Evolutionary conservation across 805 yeast genomes (phyloP).

Genomic region (Priceomyces carsonii): DNA sequence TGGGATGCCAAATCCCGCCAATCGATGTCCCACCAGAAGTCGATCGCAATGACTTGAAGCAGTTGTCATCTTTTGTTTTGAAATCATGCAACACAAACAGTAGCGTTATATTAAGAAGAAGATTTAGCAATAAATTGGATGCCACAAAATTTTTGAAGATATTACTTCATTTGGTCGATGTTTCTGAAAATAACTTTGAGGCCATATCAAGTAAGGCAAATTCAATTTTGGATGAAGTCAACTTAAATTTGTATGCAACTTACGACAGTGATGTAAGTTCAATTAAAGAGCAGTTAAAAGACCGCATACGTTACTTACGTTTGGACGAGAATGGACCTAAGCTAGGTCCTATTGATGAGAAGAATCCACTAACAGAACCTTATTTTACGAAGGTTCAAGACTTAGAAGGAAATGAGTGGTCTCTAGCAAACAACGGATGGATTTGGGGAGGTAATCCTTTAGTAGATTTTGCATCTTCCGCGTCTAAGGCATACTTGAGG

Average conservation of each 20-base stretch:
- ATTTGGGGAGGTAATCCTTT: slow-evolving; percentile 96
- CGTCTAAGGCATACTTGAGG: slow-evolving; percentile 78
- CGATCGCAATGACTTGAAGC: slow-evolving; percentile 35
- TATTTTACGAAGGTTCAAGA: slow-evolving; percentile 76
- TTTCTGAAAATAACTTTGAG: slow-evolving; percentile 21
- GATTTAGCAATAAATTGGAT: slow-evolving; percentile 60
- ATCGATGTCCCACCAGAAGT: slow-evolving; percentile 47
- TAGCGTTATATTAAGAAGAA: slow-evolving; percentile 45
- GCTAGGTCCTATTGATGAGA: slow-evolving; percentile 57
- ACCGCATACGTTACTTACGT: slow-evolving; percentile 74
- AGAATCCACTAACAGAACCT: slow-evolving; percentile 72
- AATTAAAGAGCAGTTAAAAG: slow-evolving; percentile 68
- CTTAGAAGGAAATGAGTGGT: slow-evolving; percentile 56
- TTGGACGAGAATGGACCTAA: slow-evolving; percentile 82
- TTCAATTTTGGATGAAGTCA: slow-evolving; percentile 71
- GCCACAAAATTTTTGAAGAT: slow-evolving; percentile 51
- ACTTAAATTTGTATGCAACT: slow-evolving; percentile 65
- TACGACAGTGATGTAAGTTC: slow-evolving; percentile 74
- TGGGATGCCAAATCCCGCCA: slow-evolving; percentile 17
- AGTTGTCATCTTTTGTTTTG: slow-evolving; percentile 51
- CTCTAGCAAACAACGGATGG: slow-evolving; percentile 96
- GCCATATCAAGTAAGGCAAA: slow-evolving; percentile 38
- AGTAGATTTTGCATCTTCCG: slow-evolving; percentile 84
- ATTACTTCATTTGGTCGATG: slow-evolving; percentile 30
- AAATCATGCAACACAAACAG: slow-evolving; percentile 40